These are phyloP conservation scores for Euphorbia corollata DNA, from an alignment of 441 rosid genomes.

Conservation along the genomic window DNA sequence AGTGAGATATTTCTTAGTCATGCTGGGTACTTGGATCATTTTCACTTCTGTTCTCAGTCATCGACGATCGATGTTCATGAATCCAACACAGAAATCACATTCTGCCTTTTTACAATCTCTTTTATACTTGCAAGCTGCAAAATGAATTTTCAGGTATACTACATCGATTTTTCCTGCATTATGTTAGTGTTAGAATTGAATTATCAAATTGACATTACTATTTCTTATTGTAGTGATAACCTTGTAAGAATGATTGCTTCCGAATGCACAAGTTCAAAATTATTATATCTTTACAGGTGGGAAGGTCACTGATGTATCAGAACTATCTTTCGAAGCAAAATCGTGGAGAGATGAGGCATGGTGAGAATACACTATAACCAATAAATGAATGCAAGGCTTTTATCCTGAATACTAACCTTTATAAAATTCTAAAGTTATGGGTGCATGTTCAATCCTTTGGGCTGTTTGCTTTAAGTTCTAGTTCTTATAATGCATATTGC, in stretches of 20 bases:
- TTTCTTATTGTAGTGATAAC: neutral
- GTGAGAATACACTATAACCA: conserved; percentile 29
- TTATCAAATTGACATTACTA: neutral
- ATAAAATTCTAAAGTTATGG: neutral
- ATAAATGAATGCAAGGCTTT: conserved; percentile 1
- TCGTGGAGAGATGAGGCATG: conserved; percentile 67
- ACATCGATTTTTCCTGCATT: neutral
- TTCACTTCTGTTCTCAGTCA: neutral
- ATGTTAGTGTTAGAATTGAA: neutral
- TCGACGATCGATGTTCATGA: neutral
- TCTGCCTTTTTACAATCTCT: neutral
- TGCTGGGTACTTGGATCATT: neutral
- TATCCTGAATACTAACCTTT: neutral
- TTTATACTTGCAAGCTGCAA: neutral
- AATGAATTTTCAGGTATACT: neutral
- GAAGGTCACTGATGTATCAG: conserved; percentile 32
- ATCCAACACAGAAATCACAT: neutral
- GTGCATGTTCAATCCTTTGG: neutral
- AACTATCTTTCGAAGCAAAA: conserved; percentile 51
- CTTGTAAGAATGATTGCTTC: neutral
- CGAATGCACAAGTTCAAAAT: neutral
- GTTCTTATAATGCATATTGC: neutral
- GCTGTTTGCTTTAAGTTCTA: neutral
- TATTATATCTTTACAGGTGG: conserved; percentile 29
- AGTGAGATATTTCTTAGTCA: neutral